Evolutionary conservation across 2,329 filamentous ascomycete genomes (phyloP).

Genomic region (Mariannaea sp.): DNA sequence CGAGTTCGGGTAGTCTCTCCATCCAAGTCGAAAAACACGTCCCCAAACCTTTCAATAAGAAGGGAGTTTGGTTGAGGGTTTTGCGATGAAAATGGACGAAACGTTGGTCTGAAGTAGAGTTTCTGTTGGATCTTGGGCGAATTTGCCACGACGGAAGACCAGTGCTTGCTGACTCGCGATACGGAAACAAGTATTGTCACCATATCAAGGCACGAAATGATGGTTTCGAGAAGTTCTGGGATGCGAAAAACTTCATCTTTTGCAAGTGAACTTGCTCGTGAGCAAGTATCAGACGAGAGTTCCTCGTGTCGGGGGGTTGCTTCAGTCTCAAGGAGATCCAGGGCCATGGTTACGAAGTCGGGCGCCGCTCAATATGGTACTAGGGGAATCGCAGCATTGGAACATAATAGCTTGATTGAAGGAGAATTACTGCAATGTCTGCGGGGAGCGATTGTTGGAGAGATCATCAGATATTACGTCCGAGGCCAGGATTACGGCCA

Average conservation of each 20-base stretch:
- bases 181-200: slow-evolving; percentile 35
- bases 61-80: slow-evolving; percentile 21
- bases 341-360: too few relatives aligned
- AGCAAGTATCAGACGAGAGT: too few relatives aligned
- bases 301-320: too few relatives aligned
- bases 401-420: too few relatives aligned
- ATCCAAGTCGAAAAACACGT: slow-evolving; percentile 26
- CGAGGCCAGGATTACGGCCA: too few relatives aligned
- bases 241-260: slow-evolving; percentile 17
- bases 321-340: too few relatives aligned
- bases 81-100: background rate
- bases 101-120: slow-evolving; percentile 16
- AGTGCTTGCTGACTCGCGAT: slow-evolving; percentile 32
- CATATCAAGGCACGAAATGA: slow-evolving; percentile 35
- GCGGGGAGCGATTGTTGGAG: too few relatives aligned
- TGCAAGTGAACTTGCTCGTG: background rate
- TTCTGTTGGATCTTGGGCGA: slow-evolving; percentile 23
- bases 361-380: too few relatives aligned
- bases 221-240: slow-evolving; percentile 37
- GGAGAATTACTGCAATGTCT: too few relatives aligned
- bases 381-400: too few relatives aligned
- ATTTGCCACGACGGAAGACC: slow-evolving; percentile 21
- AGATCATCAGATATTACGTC: too few relatives aligned
- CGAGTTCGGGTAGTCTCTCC: slow-evolving; percentile 15
- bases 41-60: slow-evolving; percentile 27